phyloP scores from a whole-genome alignment of 2,329 filamentous ascomycete species.

The Elsinoe perseae region DNA sequence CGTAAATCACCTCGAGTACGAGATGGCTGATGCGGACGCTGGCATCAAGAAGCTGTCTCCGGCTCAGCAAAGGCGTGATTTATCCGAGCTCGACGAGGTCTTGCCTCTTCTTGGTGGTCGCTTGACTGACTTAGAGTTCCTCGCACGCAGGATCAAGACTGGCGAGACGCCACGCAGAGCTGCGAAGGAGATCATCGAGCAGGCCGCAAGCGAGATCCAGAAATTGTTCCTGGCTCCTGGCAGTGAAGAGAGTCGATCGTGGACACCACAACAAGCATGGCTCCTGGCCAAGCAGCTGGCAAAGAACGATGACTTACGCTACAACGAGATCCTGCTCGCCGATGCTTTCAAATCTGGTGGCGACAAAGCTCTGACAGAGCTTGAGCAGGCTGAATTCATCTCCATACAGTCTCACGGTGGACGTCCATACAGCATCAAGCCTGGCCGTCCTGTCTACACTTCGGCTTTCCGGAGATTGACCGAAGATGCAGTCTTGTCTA shows the following conservation, averaged over 20 bases:
- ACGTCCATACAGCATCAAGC: constrained; percentile 66
- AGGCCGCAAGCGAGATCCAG: constrained; percentile 80
- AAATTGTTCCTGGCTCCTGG: constrained; percentile 75
- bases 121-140: constrained; percentile 89
- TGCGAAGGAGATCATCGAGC: constrained; percentile 79
- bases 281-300: constrained; percentile 73
- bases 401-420: constrained; percentile 65
- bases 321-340: constrained; percentile 76
- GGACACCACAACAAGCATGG: constrained; percentile 86
- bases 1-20: constrained; percentile 64
- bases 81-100: constrained; percentile 68
- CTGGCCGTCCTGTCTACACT: constrained; percentile 78
- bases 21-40: constrained; percentile 31
- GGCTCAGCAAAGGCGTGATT: constrained; percentile 45
- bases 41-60: constrained; percentile 38
- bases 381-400: constrained; percentile 82
- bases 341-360: constrained; percentile 65
- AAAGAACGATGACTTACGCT: constrained; percentile 59
- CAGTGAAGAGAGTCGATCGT: constrained; percentile 54
- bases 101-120: constrained; percentile 80
- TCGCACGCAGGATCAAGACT: constrained; percentile 79
- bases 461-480: constrained; percentile 70
- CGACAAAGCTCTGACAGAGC: constrained; percentile 67
- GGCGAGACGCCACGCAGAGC: constrained; percentile 77
- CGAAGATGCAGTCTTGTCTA: constrained; percentile 62